phyloP scores from a whole-genome alignment of 2,329 filamentous ascomycete species.

The Trichoderma oligosporum region DNA sequence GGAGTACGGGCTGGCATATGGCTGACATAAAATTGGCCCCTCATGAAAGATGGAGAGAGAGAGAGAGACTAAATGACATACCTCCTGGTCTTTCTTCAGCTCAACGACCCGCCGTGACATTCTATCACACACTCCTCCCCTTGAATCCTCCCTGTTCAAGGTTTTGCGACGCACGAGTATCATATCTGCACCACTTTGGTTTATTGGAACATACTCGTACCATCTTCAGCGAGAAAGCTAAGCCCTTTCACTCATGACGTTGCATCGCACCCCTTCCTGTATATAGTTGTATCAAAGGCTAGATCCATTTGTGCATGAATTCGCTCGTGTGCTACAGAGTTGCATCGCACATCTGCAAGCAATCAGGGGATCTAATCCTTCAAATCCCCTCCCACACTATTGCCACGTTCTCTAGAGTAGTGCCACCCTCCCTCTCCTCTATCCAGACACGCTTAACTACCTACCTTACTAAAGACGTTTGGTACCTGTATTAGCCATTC shows the following conservation, averaged over 20 bases:
- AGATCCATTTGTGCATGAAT: conserved; percentile 4
- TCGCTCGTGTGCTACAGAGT: not conserved
- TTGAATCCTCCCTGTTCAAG: not conserved
- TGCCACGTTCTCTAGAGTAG: conserved; percentile 13
- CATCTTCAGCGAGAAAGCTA: conserved; percentile 5
- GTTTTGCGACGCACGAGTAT: not conserved
- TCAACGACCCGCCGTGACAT: conserved; percentile 1
- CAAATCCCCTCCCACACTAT: conserved; percentile 3
- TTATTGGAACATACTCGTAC: not conserved
- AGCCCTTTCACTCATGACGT: not conserved
- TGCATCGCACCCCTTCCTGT: not conserved
- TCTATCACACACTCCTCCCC: not conserved
- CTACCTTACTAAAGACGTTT: not conserved
- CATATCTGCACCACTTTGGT: conserved; percentile 1
- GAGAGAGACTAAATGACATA: not conserved
- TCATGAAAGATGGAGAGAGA: not conserved
- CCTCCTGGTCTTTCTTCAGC: not conserved
- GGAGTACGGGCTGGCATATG: no score
- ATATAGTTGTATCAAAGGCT: not conserved
- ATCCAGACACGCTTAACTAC: not conserved
- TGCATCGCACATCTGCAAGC: conserved; percentile 12
- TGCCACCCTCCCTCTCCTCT: conserved; percentile 11
- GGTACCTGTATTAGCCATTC: conserved; percentile 7
- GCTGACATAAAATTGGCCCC: no score
- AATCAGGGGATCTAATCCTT: conserved; percentile 14